Evolutionary conservation across 306 rosid species (phyloP), one percentile per base, ranked within the genome.

Genomic region (Glycine tomentella): DNA sequence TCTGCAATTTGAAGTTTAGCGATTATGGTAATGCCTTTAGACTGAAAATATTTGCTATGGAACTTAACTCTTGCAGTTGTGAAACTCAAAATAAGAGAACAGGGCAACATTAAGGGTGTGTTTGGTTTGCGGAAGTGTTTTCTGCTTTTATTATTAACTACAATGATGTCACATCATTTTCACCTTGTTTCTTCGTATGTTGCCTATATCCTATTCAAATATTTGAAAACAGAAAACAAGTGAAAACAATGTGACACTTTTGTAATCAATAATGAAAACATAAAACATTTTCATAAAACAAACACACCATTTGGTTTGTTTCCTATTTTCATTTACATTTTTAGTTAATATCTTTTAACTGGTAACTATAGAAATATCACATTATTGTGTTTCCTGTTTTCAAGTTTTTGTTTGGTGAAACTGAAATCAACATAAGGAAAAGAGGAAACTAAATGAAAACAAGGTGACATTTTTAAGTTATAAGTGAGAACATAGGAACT

Each of bases 21-120:
- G 80, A 65, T 63, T 68, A 84, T 63, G 96, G 99, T 92, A 92
- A 85, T 81, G 75, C 50, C 65, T 76, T 80, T 31, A 46, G 51
- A 45, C 55, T 65, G 45, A 81, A 76, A 15, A 10, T 11, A 61
- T 64, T 77, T 51, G 69, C 45, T 80, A 13, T 55, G 70, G 48
- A 72, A 76, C 74, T 66, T 57, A 40, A 56, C 58, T 76, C 33
- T 78, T 78, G 46, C 80, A 66, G 44, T 57, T 46, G 51, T 75
- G 66, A 83, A 79, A 74, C 79, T 53, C 33, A 73, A 70, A 74
- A 66, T 45, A 69, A 85, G 73, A 69, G 52, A 88, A 74, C 61
- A 78, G 62, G 67, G 50, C 53, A 53, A 14, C 69, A 52, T 49
- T 64, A 80, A 63, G 80, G 20, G 49, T 20, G 48, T 25, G 3